These are phyloP conservation scores for Fusarium nisikadoi DNA, from an alignment of 2,329 filamentous ascomycete species.

Conservation along the genomic window DNA sequence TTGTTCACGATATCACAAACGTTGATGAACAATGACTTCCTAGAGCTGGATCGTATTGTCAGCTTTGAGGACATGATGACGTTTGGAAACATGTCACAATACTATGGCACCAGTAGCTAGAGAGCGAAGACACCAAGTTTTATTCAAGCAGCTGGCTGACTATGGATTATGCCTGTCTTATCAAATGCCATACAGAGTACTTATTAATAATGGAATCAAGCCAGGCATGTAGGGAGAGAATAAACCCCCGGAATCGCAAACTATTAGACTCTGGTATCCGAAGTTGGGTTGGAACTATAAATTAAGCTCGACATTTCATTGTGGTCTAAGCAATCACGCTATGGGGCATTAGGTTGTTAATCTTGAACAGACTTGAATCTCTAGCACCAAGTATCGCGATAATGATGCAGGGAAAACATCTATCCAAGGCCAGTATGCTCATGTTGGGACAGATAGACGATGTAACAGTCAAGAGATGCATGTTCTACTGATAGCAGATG, in stretches of 20 bases:
- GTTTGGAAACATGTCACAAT: background rate
- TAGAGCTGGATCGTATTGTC: background rate
- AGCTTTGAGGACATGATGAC: background rate
- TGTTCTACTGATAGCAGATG: accelerated
- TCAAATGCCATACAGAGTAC: too few relatives aligned
- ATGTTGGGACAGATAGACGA: accelerated
- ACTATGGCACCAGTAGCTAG: background rate
- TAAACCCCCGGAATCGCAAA: too few relatives aligned
- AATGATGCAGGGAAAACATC: accelerated
- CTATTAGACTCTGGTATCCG: too few relatives aligned
- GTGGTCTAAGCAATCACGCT: too few relatives aligned
- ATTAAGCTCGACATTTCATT: too few relatives aligned
- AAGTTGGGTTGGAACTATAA: too few relatives aligned
- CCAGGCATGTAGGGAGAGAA: too few relatives aligned
- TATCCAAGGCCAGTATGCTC: background rate
- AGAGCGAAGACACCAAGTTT: too few relatives aligned
- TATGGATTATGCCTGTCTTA: too few relatives aligned
- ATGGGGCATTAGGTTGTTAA: background rate
- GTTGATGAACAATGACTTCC: background rate
- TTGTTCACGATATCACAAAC: background rate
- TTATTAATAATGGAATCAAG: too few relatives aligned
- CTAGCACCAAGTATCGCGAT: background rate
- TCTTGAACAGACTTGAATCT: background rate
- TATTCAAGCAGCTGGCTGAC: too few relatives aligned
- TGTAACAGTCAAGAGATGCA: accelerated